Evolutionary conservation across 495 filamentous ascomycete genomes (phyloP).

Genomic region (Penicillium bialowiezense): DNA sequence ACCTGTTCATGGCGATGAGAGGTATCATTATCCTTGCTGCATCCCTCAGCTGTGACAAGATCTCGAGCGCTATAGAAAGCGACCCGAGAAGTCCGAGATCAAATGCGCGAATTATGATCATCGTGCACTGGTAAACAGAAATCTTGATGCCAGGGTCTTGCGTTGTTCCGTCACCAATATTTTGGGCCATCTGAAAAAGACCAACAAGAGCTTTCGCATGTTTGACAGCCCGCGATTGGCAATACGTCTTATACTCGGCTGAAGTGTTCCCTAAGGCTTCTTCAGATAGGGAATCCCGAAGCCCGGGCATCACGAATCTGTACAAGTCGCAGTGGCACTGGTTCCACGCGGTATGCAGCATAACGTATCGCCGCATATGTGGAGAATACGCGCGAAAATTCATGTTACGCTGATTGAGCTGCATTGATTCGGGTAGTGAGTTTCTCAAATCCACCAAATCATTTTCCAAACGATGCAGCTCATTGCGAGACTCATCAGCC

Average conservation of each 20-base stretch:
- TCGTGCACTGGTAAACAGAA: background rate
- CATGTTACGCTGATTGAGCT: background rate
- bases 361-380: background rate
- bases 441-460: background rate
- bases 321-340: background rate
- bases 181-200: background rate
- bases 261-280: background rate
- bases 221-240: background rate
- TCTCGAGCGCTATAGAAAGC: background rate
- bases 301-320: background rate
- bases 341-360: background rate
- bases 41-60: background rate
- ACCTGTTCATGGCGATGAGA: background rate
- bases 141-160: background rate
- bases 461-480: background rate
- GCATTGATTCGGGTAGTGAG: background rate
- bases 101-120: background rate
- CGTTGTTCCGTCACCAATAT: background rate
- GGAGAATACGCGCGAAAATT: background rate
- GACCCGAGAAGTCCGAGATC: background rate
- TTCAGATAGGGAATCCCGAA: background rate
- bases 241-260: background rate
- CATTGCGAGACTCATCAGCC: background rate
- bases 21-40: background rate
- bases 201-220: background rate